These are phyloP conservation scores for Daldinia vernicosa DNA, from an alignment of 495 filamentous ascomycete species.

Conservation along the genomic window DNA sequence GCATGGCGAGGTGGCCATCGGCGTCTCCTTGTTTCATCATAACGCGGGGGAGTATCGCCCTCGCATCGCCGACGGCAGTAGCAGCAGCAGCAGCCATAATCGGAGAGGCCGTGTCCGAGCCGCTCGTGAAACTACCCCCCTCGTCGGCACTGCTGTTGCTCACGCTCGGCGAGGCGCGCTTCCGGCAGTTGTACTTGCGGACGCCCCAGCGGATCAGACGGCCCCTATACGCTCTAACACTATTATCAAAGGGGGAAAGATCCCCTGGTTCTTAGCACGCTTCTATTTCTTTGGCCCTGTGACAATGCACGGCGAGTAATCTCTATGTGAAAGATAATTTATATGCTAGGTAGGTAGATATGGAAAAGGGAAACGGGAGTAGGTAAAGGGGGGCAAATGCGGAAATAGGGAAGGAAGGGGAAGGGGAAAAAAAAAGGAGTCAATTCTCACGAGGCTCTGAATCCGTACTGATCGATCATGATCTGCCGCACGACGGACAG, in stretches of 20 bases:
- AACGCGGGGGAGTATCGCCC: background rate
- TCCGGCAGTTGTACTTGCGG: slow-evolving; percentile 55
- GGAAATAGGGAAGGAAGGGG: background rate
- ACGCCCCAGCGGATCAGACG: slow-evolving; percentile 57
- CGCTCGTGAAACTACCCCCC: slow-evolving; percentile 11
- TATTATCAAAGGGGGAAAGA: background rate
- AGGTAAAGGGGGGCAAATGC: background rate
- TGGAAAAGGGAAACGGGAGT: background rate
- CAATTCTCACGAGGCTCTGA: slow-evolving; percentile 56
- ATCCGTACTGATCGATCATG: slow-evolving; percentile 54
- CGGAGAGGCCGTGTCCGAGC: slow-evolving; percentile 21
- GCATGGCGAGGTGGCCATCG: slow-evolving; percentile 26
- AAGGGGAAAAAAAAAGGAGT: background rate
- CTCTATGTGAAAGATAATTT: background rate
- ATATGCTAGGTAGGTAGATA: background rate
- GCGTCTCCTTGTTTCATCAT: background rate
- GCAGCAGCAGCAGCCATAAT: background rate
- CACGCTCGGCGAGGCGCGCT: slow-evolving; percentile 25
- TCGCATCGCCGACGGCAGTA: background rate
- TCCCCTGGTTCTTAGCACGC: background rate
- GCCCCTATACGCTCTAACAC: slow-evolving; percentile 51
- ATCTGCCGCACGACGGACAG: slow-evolving; percentile 53
- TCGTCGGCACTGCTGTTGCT: slow-evolving; percentile 14
- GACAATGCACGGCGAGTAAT: too few species aligned
- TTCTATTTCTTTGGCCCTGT: background rate